Base-by-base conservation (phyloP, 1,284 basidiomycete genomes). In the Ceratobasidium sp. region DNA sequence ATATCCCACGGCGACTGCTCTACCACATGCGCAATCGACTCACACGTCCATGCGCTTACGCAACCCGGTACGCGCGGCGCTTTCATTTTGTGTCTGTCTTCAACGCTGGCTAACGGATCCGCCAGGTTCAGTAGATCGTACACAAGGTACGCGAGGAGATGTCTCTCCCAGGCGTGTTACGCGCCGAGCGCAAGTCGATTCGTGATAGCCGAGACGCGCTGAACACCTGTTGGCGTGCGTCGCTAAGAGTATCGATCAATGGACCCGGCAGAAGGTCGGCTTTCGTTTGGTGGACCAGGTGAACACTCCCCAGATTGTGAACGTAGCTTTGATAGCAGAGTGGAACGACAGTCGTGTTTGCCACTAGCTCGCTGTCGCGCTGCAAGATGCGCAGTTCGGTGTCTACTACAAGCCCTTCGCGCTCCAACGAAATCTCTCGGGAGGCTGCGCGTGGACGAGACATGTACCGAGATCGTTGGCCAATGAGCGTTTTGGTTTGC, bases 221-320 rank as follows among this genome's bases (percentile, higher is more conserved):
- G 88, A 33, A 96, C 89, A 17, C 95, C 95, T 0, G 93, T 94
- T 70, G 90, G 89, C 1, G 92, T 90, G 4, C 4, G 33, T 33
- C 4, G 33, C n/a, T 33, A 33, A 4, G 33, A 4, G 4, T 33
- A 33, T 96, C 93, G 79, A 96, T 93, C 44, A 96, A 86, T 0
- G 89, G 89, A 0, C 95, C 94, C 1, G 95, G 91, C 70, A 96
- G 84, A 57, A 90, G 88, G 13, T 90, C 86, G 67, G 94, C 85
- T 44, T n/a, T n/a, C 33, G 96, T 85, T 6, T 88, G 85, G 57
- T 89, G 87, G 23, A 96, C 2, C 93, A 89, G 23, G 90, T 88
- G 66, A 96, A 86, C n/a, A 92, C 91, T 81, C 95, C 93, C 95
- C 95, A 96, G 82, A 90, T 89, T 26, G 93, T 89, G 83, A 96